phyloP scores from a whole-genome alignment of 2,329 filamentous ascomycete species.

The Bipolaris cookei region DNA sequence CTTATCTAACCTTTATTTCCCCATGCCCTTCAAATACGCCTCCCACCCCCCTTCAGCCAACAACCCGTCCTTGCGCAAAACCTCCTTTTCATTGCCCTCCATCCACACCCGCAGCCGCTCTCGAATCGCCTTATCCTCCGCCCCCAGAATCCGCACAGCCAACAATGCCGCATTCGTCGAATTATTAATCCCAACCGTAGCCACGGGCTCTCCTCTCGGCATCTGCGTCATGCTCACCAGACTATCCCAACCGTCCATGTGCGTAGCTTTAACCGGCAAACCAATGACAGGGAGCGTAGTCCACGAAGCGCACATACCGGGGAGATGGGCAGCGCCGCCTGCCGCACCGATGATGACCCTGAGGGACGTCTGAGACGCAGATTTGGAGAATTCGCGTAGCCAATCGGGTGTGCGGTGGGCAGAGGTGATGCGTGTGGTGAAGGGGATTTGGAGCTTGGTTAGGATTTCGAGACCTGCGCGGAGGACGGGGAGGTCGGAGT shows the following conservation, averaged over 20 bases:
- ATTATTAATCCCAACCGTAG: conserved; percentile 56
- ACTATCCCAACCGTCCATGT: conserved; percentile 58
- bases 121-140: conserved; percentile 61
- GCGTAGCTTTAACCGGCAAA: conserved; percentile 57
- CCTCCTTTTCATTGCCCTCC: conserved; percentile 66
- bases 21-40: conserved; percentile 57
- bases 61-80: conserved; percentile 66
- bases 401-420: conserved; percentile 63
- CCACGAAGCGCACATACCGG: conserved; percentile 59
- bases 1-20: conserved; percentile 34
- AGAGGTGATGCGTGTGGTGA: conserved; percentile 76
- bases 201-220: conserved; percentile 55
- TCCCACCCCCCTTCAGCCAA: conserved; percentile 64
- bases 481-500: conserved; percentile 75
- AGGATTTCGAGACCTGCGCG: conserved; percentile 70
- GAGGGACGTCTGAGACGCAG: conserved; percentile 47
- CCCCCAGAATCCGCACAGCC: conserved; percentile 53
- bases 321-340: conserved; percentile 59
- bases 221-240: conserved; percentile 60
- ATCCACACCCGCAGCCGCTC: conserved; percentile 67
- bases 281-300: conserved; percentile 60
- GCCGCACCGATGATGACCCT: conserved; percentile 58
- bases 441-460: conserved; percentile 72
- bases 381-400: conserved; percentile 55
- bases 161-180: conserved; percentile 55